Conservation (phyloP, 2,329 filamentous ascomycete genomes). For the Sarocladium oryzae region DNA sequence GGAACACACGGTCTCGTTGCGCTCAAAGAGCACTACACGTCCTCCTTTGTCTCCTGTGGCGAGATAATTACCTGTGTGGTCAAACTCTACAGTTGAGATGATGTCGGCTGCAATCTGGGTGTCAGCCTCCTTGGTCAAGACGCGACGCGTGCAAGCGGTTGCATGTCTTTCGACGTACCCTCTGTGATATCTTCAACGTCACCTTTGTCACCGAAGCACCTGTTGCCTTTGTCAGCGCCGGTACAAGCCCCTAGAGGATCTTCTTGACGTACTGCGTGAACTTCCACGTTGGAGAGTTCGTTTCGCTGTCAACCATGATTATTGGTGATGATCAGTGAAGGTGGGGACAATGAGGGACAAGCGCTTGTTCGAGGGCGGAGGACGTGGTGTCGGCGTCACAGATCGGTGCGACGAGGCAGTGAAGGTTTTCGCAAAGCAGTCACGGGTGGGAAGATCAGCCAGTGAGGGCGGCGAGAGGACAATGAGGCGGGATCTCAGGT, state of each 20-base stretch:
- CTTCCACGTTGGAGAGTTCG: slow-evolving; percentile 96
- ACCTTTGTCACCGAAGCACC: slow-evolving; percentile 99
- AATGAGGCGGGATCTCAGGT: background rate
- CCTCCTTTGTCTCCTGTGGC: slow-evolving; percentile 88
- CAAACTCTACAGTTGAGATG: slow-evolving; percentile 86
- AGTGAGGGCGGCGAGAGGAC: background rate
- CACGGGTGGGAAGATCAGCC: background rate
- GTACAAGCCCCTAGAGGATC: slow-evolving; percentile 11
- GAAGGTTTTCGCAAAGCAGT: background rate
- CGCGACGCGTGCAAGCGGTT: background rate
- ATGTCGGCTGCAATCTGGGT: slow-evolving; percentile 61
- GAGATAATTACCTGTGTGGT: slow-evolving; percentile 83
- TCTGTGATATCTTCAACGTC: slow-evolving; percentile 99
- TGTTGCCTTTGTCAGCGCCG: slow-evolving; percentile 34
- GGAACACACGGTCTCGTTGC: slow-evolving; percentile 82
- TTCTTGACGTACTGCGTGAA: slow-evolving; percentile 82
- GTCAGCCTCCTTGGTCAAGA: background rate
- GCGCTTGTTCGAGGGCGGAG: slow-evolving; percentile 6
- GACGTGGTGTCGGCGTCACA: slow-evolving; percentile 4
- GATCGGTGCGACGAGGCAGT: slow-evolving; percentile 11
- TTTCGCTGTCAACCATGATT: slow-evolving; percentile 95
- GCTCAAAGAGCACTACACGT: slow-evolving; percentile 77
- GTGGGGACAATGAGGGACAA: slow-evolving; percentile 15
- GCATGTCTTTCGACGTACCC: slow-evolving; percentile 46
- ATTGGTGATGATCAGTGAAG: slow-evolving; percentile 24